Evolutionary conservation across 2,329 filamentous ascomycete species (phyloP).

Genomic region (Colletotrichum sp.): DNA sequence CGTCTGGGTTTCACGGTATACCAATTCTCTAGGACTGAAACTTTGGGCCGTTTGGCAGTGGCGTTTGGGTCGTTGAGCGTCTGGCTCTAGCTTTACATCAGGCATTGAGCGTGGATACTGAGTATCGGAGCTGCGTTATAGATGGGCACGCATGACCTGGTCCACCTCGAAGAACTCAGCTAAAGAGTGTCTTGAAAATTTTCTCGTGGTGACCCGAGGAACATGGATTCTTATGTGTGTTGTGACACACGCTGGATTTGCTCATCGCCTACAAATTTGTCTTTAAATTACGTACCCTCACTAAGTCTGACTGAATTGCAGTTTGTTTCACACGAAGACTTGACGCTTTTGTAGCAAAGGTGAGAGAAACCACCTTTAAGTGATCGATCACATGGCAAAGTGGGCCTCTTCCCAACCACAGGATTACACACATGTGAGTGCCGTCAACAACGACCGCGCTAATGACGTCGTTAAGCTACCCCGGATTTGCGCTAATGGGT

Average conservation of each 20-base stretch:
- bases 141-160: background rate
- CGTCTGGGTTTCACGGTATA: conserved; percentile 5
- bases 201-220: background rate
- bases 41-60: background rate
- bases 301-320: background rate
- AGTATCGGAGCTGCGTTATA: background rate
- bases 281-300: background rate
- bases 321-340: background rate
- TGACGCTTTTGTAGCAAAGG: background rate
- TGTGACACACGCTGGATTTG: background rate
- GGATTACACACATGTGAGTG: background rate
- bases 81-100: background rate
- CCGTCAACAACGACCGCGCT: background rate
- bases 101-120: background rate
- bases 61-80: background rate
- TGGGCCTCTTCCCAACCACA: background rate
- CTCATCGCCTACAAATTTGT: background rate
- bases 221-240: background rate
- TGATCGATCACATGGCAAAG: background rate
- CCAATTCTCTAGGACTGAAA: background rate
- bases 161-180: background rate
- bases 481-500: background rate
- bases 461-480: background rate
- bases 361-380: background rate
- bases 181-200: background rate